These are phyloP conservation scores for Henckelia pumila DNA, from an alignment of 257 asterid genomes.

Conservation along the genomic window DNA sequence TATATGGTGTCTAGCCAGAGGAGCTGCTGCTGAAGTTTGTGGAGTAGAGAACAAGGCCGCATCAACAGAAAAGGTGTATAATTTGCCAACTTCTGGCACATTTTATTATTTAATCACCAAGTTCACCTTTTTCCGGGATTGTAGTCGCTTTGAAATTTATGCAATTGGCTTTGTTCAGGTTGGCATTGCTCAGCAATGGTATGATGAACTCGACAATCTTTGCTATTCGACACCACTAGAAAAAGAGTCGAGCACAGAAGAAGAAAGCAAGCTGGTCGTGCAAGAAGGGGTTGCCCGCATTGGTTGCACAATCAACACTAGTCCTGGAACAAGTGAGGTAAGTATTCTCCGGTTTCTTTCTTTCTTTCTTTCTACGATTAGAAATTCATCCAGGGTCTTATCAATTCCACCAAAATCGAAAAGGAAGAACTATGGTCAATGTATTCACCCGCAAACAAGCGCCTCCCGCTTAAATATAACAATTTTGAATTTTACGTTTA, in stretches of 20 bases:
- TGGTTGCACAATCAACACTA: slow-evolving; percentile 63
- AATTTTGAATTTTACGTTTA: not conserved
- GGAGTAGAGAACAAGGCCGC: slow-evolving; percentile 43
- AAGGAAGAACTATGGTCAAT: not conserved
- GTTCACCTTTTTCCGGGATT: slow-evolving; percentile 16
- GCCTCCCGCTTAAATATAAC: too few species aligned
- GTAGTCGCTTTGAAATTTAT: slow-evolving; percentile 23
- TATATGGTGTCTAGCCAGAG: slow-evolving; percentile 86
- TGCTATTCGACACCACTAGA: slow-evolving; percentile 38
- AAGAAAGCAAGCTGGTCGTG: slow-evolving; percentile 30
- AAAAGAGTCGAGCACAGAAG: slow-evolving; percentile 31
- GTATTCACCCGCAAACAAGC: not conserved
- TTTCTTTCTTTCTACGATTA: not conserved
- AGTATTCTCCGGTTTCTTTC: not conserved
- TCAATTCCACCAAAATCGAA: not conserved
- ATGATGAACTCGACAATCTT: slow-evolving; percentile 70
- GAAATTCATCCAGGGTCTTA: not conserved
- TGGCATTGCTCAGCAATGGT: slow-evolving; percentile 71
- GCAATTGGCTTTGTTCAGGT: slow-evolving; percentile 43
- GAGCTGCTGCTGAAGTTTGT: slow-evolving; percentile 73
- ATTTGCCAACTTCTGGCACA: slow-evolving; percentile 10
- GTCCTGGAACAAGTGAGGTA: slow-evolving; percentile 99
- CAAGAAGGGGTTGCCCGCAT: slow-evolving; percentile 53
- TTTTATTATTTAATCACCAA: slow-evolving; percentile 2
- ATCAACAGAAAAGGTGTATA: slow-evolving; percentile 55